Base-by-base conservation (phyloP, 352 stramenopile species). In the Pythium sukuiense region DNA sequence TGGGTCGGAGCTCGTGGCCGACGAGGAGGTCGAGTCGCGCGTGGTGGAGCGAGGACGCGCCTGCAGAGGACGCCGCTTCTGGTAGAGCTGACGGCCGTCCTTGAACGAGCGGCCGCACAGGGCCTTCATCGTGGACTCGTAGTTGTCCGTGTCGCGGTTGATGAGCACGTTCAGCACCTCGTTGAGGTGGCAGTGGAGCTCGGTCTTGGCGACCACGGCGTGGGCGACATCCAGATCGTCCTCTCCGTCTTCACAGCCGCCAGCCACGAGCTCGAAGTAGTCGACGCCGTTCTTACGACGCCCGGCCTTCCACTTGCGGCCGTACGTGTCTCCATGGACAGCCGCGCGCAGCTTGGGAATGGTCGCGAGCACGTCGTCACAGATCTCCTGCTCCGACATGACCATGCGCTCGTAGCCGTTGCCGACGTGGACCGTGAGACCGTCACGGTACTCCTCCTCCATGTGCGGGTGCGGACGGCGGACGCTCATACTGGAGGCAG, bases 81-180 rank as follows among this genome's bases (percentile, higher is more conserved):
- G 71, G 67, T 81, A 86, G 16, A 90, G 59, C 43, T 86, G 66
- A 14, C 79, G 69, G 13, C 78, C 80, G 6, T 57, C 68, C 59
- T 78, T 78, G 68, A 89, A 87, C 26, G 76, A 74, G 33, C 77
- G 77, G 9, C 78, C 81, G 48, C 70, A 79, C 18, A 90, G 50
- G 33, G 77, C 64, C 55, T 76, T 66, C 79, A 88, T 87, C 11
- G 79, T 81, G 26, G 72, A 65, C 32, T 82, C 70, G 46, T 84
- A 87, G 32, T 65, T 66, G 18, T 70, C 54, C 50, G 79, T 78
- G 18, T 87, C 69, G 29, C 71, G 70, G 37, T 83, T 71, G 13
- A 84, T 49, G 37, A 89, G 46, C 52, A 89, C 79, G 54, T 77
- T 89, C 37, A 89, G 60, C 24, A 83, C 76, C 30, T 90, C 82